Percentiles rank a stretch among this genome's conserved stretches.
Conservation (phyloP, 768 basidiomycete genomes). For the Suillus brevipes region DNA sequence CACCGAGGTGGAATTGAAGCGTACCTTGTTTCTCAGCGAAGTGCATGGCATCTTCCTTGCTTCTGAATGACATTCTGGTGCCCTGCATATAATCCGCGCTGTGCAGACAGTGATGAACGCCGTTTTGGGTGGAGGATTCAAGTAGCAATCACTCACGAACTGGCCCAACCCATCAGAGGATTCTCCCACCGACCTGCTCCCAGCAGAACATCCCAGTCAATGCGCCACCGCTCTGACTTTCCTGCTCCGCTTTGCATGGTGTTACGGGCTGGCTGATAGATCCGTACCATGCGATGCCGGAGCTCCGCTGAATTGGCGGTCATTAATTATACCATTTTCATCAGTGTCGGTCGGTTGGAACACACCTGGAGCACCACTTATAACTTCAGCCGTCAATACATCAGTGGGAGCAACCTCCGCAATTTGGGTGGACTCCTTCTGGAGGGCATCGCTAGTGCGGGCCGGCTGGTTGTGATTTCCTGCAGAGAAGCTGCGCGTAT, state of each 20-base stretch:
- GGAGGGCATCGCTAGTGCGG: conserved; percentile 22
- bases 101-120: conserved; percentile 9
- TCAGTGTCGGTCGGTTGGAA: conserved; percentile 3
- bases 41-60: conserved; percentile 88
- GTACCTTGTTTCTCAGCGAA: conserved; percentile 97
- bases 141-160: conserved; percentile 64
- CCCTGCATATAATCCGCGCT: conserved; percentile 98
- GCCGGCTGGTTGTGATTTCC: conserved; percentile 16
- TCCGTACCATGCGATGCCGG: conserved; percentile 82
- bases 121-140: conserved; percentile 1
- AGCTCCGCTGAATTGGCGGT: conserved; percentile 61
- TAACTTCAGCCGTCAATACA: conserved; percentile 74
- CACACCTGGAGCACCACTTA: conserved; percentile 86
- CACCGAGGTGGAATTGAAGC: conserved; percentile 13
- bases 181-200: conserved; percentile 97
- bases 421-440: conserved; percentile 36
- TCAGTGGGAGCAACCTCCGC: conserved; percentile 52
- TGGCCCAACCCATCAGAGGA: conserved; percentile 95
- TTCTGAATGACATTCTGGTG: conserved; percentile 77
- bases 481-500: conserved; percentile 22
- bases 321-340: background rate
- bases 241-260: conserved; percentile 93
- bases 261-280: conserved; percentile 90
- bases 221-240: conserved; percentile 86
- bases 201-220: conserved; percentile 92